Evolutionary conservation across 2,329 filamentous ascomycete genomes (phyloP), one percentile per base, ranked within the genome.

Genomic region (Cercospora berteroae): DNA sequence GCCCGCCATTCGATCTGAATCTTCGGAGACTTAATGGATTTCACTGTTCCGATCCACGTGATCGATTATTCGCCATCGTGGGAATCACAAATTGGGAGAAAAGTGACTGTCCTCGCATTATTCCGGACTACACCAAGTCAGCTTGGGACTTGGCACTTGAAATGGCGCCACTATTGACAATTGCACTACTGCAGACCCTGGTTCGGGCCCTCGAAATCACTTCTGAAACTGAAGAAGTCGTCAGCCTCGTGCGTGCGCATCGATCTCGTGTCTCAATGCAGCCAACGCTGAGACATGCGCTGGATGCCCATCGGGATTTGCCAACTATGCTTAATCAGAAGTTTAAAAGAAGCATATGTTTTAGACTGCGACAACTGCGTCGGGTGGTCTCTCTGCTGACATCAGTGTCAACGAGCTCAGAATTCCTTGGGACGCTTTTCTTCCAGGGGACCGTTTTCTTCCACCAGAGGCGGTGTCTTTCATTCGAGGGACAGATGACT

Each of bases 341-440:
- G 1, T 36, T 36, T 4, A 10, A 5, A 4, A 1, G 3, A 1
- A 36, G 1, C 1, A 1, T 2, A 12, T 36, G 33, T 36, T 2
- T 2, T 16, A 16, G 33, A 16, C 2, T 36, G 33, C 33, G 2
- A 36, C 12, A 5, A 36, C 33, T 16, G 33, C 33, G 13, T 36
- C 33, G 6, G 13, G 2, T 16, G 5, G 33, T 12, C 33, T 36
- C 13, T 36, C 1, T 36, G 33, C 33, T 36, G 1, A 10, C 8
- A 31, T 31, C 8, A 7, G 8, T 1, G 4, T 5, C 27, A 29
- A 7, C 27, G 27, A n/a, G n/a, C n/a, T n/a, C n/a, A n/a, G n/a
- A n/a, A n/a, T n/a, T n/a, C n/a, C n/a, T n/a, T n/a, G n/a, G n/a
- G n/a, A n/a, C n/a, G n/a, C n/a, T n/a, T n/a, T n/a, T n/a, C n/a